A percentile compares a stretch with the other conserved stretches of the same genome.
Evolutionary conservation across 352 stramenopile genomes (phyloP).

Genomic region (Phytophthora parvispora): DNA sequence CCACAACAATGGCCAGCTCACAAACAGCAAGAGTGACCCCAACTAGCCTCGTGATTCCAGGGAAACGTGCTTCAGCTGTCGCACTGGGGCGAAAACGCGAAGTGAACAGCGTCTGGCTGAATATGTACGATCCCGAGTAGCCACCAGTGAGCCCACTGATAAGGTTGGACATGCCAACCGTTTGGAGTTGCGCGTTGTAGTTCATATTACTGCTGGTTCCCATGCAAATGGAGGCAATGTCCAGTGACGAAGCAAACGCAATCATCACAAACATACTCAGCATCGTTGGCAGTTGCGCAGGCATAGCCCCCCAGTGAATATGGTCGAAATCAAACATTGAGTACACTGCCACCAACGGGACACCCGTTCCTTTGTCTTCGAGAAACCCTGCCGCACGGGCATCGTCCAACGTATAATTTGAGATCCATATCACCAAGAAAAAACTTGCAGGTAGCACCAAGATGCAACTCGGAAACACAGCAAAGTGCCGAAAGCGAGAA

Average conservation of each 20-base stretch:
- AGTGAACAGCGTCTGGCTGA: slow-evolving; percentile 95
- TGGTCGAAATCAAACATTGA: slow-evolving; percentile 76
- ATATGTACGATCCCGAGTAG: slow-evolving; percentile 94
- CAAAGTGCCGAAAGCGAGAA: slow-evolving; percentile 72
- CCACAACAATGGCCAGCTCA: slow-evolving; percentile 71
- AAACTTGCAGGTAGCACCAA: slow-evolving; percentile 77
- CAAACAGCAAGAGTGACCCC: slow-evolving; percentile 64
- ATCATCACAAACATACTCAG: slow-evolving; percentile 97
- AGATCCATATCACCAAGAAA: slow-evolving; percentile 87
- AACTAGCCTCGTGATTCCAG: slow-evolving; percentile 71
- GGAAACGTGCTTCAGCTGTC: slow-evolving; percentile 40
- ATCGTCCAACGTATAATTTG: slow-evolving; percentile 84
- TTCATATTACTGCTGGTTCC: slow-evolving; percentile 93
- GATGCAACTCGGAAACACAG: slow-evolving; percentile 69
- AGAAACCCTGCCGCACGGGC: slow-evolving; percentile 92
- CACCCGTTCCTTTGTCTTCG: slow-evolving; percentile 33
- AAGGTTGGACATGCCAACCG: slow-evolving; percentile 95
- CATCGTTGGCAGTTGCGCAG: slow-evolving; percentile 70
- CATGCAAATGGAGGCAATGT: slow-evolving; percentile 97
- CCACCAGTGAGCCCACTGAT: slow-evolving; percentile 89
- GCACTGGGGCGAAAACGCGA: slow-evolving; percentile 64
- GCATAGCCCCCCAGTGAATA: slow-evolving; percentile 85
- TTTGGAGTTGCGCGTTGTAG: slow-evolving; percentile 95
- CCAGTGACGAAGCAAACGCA: slow-evolving; percentile 94
- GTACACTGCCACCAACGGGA: slow-evolving; percentile 59